Evolutionary conservation across 1,139 yeast species (phyloP).

Genomic region (Lodderomyces orthopsilosis): DNA sequence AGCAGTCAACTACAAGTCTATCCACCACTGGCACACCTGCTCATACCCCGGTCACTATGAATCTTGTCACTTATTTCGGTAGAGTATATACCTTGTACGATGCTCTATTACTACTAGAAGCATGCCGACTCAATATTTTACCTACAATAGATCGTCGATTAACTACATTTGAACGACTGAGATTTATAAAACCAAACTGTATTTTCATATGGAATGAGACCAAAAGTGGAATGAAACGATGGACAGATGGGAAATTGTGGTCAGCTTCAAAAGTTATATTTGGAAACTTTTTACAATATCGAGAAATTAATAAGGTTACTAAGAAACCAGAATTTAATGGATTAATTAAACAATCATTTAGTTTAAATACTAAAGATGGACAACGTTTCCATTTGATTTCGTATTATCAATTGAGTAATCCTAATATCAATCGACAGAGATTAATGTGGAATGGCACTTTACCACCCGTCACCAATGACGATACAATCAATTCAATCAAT

Average conservation of each 20-base stretch:
- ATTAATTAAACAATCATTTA: slow-evolving; percentile 56
- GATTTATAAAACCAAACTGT: slow-evolving; percentile 53
- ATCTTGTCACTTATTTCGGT: slow-evolving; percentile 62
- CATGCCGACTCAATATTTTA: slow-evolving; percentile 54
- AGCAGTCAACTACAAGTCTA: neutral
- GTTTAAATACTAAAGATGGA: slow-evolving; percentile 46
- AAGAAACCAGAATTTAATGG: slow-evolving; percentile 31
- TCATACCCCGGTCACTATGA: neutral
- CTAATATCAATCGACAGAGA: neutral
- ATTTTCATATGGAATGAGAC: slow-evolving; percentile 71
- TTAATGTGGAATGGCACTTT: neutral
- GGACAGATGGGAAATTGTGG: slow-evolving; percentile 79
- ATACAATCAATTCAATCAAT: too few species aligned
- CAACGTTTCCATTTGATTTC: slow-evolving; percentile 57
- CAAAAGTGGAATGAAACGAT: slow-evolving; percentile 67
- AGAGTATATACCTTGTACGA: slow-evolving; percentile 55
- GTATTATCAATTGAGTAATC: slow-evolving; percentile 28
- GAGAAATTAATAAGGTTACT: slow-evolving; percentile 47
- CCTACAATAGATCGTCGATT: slow-evolving; percentile 60
- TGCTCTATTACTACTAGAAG: slow-evolving; percentile 65
- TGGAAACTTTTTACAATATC: slow-evolving; percentile 62
- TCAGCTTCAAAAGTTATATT: slow-evolving; percentile 62
- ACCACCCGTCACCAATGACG: too few species aligned
- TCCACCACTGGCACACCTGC: neutral
- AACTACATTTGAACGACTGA: slow-evolving; percentile 51